Evolutionary conservation across 371 early-diverging fungal species (phyloP), one percentile per base, ranked within the genome.

Genomic region (Apophysomyces sp.): DNA sequence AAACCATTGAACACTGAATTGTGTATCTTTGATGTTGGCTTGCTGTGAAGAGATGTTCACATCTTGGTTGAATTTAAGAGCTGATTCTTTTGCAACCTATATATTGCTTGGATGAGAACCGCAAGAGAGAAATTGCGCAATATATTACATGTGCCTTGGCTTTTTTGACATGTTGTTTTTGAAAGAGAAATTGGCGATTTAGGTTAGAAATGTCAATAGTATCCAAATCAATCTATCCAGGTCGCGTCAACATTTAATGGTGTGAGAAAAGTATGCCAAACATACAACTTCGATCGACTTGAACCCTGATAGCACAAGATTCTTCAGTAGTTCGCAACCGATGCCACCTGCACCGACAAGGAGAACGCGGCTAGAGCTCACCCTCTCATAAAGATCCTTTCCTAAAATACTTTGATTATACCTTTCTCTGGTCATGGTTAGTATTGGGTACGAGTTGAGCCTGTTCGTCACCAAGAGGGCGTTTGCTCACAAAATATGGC

Each of bases 131-230:
- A 44, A 44, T 32, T 1, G 1, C 34, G 8, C 13, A 15, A 34
- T 4, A 52, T 62, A 18, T 66, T 82, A 86, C 89, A 59, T 85
- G 80, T 0, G 99, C 94, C 74, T 99, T 99, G 44, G 96, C 78
- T 78, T 94, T 89, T 60, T 89, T 90, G 62, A 99, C 92, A 76
- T 99, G 98, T 54, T 90, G 79, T 40, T 84, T 88, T 77, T 91
- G 94, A 79, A 99, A 99, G 57, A 99, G 83, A 69, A 99, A 98
- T 80, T 99, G 99, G 27, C 99, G 83, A 76, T 99, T 99, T 59
- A 99, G 80, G 76, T 99, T 99, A 32, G 98, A 94, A 52, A 98
- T 79, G 63, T 99, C 99, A 57, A 99, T 98, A 0, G 96, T 97
- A 78, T 99, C 99, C 57, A 97, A 76, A 80, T 99, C 99, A 53